Percentiles rank a stretch among this genome's conserved stretches.
Conservation (phyloP, 2,329 filamentous ascomycete species). For the Aspergillus costaricaensis region DNA sequence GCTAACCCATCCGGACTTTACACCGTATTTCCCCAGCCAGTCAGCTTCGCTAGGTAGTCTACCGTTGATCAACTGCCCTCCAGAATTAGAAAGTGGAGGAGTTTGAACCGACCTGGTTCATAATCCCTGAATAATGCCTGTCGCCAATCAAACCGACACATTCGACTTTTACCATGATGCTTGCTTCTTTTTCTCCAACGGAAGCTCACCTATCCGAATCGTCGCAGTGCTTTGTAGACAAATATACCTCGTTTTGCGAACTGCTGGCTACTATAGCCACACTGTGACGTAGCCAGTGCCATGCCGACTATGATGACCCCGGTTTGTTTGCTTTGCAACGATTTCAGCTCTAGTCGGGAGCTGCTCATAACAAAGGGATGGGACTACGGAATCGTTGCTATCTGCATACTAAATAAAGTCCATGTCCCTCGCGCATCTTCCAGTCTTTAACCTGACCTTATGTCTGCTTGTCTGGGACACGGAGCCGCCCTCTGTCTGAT, state of each 20-base stretch:
- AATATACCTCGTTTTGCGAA: too few species aligned
- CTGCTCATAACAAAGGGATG: neutral
- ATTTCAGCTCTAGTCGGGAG: too few species aligned
- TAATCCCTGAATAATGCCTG: neutral
- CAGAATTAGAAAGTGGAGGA: neutral
- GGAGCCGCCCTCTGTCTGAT: neutral
- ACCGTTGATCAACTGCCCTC: neutral
- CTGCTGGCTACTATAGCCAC: too few species aligned
- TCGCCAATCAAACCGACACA: neutral
- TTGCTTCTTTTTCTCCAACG: neutral
- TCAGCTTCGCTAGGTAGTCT: neutral
- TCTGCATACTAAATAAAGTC: neutral
- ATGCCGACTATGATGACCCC: neutral
- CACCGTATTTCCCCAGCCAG: constrained; percentile 2
- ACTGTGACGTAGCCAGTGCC: neutral
- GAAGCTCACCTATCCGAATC: neutral
- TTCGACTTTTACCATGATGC: neutral
- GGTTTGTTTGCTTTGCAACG: too few species aligned
- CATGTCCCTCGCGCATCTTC: neutral
- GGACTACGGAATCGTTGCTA: neutral
- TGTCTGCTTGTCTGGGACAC: neutral
- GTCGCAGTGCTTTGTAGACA: too few species aligned
- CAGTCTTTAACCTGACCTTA: neutral
- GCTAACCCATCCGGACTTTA: constrained; percentile 1
- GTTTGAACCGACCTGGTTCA: neutral